Conservation (phyloP, 306 rosid genomes). For the Vigna hirtella region DNA sequence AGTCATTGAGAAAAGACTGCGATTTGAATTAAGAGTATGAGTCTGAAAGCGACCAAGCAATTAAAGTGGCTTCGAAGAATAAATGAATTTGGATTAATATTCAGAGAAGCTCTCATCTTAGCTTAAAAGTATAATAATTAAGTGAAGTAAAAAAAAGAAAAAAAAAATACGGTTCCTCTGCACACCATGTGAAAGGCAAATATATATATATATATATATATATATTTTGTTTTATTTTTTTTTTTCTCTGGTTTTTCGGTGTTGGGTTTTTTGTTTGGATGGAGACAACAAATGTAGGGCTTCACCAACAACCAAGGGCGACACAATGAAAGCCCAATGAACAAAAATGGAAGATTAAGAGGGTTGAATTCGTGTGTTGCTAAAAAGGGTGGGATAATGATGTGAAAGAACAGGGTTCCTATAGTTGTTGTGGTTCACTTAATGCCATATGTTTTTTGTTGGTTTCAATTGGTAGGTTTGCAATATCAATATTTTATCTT, state of each 20-base stretch:
- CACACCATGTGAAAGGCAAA: constrained; percentile 48
- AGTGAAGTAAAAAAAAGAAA: not conserved
- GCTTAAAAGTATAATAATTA: constrained; percentile 71
- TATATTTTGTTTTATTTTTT: not conserved
- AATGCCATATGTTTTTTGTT: constrained; percentile 29
- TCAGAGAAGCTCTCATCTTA: constrained; percentile 57
- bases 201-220: not conserved
- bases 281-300: constrained; percentile 51
- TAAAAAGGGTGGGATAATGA: constrained; percentile 44
- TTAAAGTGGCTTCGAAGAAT: constrained; percentile 78
- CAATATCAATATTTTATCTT: not conserved
- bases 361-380: constrained; percentile 43
- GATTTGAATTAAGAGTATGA: constrained; percentile 18
- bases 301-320: constrained; percentile 53
- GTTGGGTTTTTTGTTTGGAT: constrained; percentile 37
- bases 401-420: constrained; percentile 48
- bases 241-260: not conserved
- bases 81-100: constrained; percentile 42
- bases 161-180: constrained; percentile 36
- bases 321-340: constrained; percentile 23
- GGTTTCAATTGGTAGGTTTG: constrained; percentile 42
- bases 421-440: constrained; percentile 24
- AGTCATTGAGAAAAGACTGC: constrained; percentile 49
- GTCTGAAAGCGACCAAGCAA: constrained; percentile 63
- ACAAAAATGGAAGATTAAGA: constrained; percentile 39